Percentiles rank a stretch among this genome's conserved stretches.
Conservation (phyloP, 805 yeast species). For the Sugiyamaella boreocaroliniensis region DNA sequence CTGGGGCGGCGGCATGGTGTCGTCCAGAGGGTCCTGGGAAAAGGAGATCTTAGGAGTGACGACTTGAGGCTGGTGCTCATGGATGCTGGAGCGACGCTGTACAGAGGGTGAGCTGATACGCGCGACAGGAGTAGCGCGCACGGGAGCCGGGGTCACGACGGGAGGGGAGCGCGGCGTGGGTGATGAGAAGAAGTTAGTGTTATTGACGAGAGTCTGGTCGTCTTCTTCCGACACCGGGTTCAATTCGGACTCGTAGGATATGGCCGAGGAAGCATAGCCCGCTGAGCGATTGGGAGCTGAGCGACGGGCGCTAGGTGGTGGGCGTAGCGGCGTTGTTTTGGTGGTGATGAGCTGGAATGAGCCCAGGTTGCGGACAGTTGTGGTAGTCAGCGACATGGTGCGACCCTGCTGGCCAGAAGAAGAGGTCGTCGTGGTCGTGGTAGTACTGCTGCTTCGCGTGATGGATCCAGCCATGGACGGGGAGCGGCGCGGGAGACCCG, state of each 20-base stretch:
- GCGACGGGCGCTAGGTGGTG: conserved; percentile 6
- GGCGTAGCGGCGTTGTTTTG: conserved; percentile 19
- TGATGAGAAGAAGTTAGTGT: not conserved
- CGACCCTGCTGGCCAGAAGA: conserved; percentile 29
- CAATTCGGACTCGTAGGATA: conserved; percentile 24
- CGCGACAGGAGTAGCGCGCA: not conserved
- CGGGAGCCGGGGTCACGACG: not conserved
- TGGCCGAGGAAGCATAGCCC: conserved; percentile 18
- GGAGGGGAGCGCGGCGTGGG: not conserved
- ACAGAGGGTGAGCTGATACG: not conserved
- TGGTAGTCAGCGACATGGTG: conserved; percentile 32
- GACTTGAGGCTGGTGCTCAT: not conserved
- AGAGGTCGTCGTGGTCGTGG: conserved; percentile 23
- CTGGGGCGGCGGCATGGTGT: not conserved
- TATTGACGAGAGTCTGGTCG: not conserved
- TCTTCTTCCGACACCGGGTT: conserved; percentile 23
- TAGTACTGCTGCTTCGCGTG: conserved; percentile 12
- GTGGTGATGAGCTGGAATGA: conserved; percentile 31
- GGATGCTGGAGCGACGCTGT: not conserved
- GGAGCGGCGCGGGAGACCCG: conserved; percentile 4
- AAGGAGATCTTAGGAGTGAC: conserved; percentile 10
- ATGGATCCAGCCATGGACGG: conserved; percentile 13
- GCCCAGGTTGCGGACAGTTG: conserved; percentile 32
- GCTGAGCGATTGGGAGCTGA: conserved; percentile 6
- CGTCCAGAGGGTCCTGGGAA: conserved; percentile 3